These are phyloP conservation scores for Fusarium citri DNA, from an alignment of 2,329 filamentous ascomycete species.

Conservation along the genomic window DNA sequence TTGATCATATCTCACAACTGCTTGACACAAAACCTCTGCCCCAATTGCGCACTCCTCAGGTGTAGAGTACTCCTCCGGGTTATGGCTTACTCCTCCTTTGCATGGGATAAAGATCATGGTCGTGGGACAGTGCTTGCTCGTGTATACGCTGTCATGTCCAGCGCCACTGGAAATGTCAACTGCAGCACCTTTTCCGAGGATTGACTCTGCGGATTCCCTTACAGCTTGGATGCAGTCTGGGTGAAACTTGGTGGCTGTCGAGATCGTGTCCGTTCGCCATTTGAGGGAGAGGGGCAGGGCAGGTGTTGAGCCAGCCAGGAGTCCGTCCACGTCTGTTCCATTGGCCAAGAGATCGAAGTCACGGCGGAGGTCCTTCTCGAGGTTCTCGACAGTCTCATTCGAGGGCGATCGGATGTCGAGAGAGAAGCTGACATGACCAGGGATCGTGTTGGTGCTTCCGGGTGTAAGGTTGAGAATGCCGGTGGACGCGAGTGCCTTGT, in stretches of 20 bases:
- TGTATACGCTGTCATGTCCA: slow-evolving; percentile 51
- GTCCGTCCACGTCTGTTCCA: slow-evolving; percentile 56
- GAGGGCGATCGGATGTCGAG: slow-evolving; percentile 71
- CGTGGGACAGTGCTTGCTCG: slow-evolving; percentile 46
- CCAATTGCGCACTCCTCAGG: slow-evolving; percentile 48
- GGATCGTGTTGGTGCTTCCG: slow-evolving; percentile 76
- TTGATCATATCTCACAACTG: slow-evolving; percentile 42
- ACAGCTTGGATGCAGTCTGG: slow-evolving; percentile 74
- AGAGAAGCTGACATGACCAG: slow-evolving; percentile 71
- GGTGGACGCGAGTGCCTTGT: slow-evolving; percentile 46
- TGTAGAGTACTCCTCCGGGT: slow-evolving; percentile 44
- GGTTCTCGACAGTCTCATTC: slow-evolving; percentile 62
- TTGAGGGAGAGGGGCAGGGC: slow-evolving; percentile 62
- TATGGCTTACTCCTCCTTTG: slow-evolving; percentile 49
- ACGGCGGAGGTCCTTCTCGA: slow-evolving; percentile 58
- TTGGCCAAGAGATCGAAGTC: slow-evolving; percentile 63
- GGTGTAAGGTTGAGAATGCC: slow-evolving; percentile 54
- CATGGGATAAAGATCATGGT: slow-evolving; percentile 52
- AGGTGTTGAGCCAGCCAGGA: slow-evolving; percentile 45
- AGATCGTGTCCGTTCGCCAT: slow-evolving; percentile 71
- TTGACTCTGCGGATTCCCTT: slow-evolving; percentile 61
- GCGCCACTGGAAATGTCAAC: slow-evolving; percentile 51
- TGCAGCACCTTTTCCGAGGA: slow-evolving; percentile 49
- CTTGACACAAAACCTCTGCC: slow-evolving; percentile 41
- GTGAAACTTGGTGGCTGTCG: slow-evolving; percentile 71